Base-by-base conservation (phyloP, 208 protist species). In the Blastocrithidia nonstop region DNA sequence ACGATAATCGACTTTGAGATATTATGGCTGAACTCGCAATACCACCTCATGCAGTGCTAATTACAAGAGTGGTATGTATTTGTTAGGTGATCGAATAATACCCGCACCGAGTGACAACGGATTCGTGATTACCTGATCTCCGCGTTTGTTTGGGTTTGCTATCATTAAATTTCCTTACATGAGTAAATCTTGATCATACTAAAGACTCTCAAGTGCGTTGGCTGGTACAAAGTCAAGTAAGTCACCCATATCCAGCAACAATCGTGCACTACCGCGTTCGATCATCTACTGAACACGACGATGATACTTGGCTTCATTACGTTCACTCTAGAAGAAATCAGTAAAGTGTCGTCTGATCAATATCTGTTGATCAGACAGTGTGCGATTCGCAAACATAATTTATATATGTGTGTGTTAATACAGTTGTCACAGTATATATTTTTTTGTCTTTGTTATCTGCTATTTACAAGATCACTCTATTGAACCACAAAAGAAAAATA, bases 211-310 rank as follows among this genome's bases (percentile, higher is more conserved):
- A 21, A 27, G 43, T 6, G 37, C 49, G 32, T 37, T 42, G 38
- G 66, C 29, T 4, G 71, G 56, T 35, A 77, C 29, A 54, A 81
- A 96, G 43, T 81, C 74, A 1, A 94, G 74, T 1, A 98, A 57
- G 46, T 96, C 93, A 21, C 85, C 72, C 43, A 97, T 75, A 60
- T 95, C 81, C 19, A 98, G 54, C 4, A 96, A 50, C 9, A 97
- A 71, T 0, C 93, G 67, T 3, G 54, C 62, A 46, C 82, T 70
- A n/a, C 72, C 50, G 16, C 62, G 68, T 17, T 67, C 24, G 29
- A 96, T 90, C 79, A 96, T 93, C 1, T 69, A 40, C 22, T 85
- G 65, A 4, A 97, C 66, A 24, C 65, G 64, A 15, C 53, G 57
- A 33, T 72, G 57, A 50, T 96, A 95, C 57, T 87, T 85, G 26